Base-by-base conservation (phyloP, 352 stramenopile species). In the Blastocystis sp. region DNA sequence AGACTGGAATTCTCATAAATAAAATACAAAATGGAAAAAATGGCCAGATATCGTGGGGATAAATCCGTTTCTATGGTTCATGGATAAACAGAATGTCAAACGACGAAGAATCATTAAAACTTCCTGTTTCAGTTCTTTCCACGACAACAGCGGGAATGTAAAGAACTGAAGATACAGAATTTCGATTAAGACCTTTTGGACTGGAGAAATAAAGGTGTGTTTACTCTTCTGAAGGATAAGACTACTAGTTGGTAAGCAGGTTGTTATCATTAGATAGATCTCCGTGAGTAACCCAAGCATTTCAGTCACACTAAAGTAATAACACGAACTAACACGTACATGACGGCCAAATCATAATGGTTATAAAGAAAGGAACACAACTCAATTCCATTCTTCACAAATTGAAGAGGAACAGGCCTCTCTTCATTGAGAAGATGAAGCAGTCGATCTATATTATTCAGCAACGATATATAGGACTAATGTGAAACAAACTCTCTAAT, bases 121-220 rank as follows among this genome's bases (percentile, higher is more conserved):
- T 35, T 43, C 51, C 12, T 52, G 49, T 35, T 43, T 32, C n/a
- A 83, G 12, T 49, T 83, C 71, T 1, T 21, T 12, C 71, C 71
- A 83, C 19, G 71, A 32, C 12, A 83, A 37, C 12, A 83, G 27
- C 4, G 71, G 71, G 16, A 83, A 83, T 19, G 71, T 67, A 27
- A 83, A 83, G 14, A 83, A 54, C 49, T 83, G 71, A 16, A 83
- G n/a, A 67, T 51, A 83, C 19, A 63, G 14, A 43, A 83, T 51
- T 35, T 83, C 51, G n/a, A 83, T 32, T 5, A 83, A 54, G 6
- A 83, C 9, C 51, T 83, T 83, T 4, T 83, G 46, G 4, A 9
- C 42, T 6, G 71, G 71, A 16, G 71, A 42, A 66, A 83, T 66
- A 27, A 35, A 35, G 9, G 19, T 21, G 7, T n/a, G 24, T 11